Conservation (phyloP, 495 filamentous ascomycete species). For the Trichoderma virens region DNA sequence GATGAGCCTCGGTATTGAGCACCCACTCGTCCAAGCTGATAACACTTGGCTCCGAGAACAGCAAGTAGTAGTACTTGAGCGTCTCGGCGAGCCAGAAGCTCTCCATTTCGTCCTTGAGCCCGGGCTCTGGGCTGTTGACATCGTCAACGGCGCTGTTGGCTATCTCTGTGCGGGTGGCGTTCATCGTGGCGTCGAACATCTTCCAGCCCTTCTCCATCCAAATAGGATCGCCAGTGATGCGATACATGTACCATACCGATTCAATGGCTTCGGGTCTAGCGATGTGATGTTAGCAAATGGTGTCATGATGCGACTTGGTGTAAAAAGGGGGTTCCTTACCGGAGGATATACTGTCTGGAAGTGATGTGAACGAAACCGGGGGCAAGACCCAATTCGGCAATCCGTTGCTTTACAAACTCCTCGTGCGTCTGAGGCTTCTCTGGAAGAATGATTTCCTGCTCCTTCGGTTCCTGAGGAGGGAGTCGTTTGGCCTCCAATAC, state of each 20-base stretch:
- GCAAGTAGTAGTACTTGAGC: slow-evolving; percentile 87
- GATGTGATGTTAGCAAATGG: slow-evolving; percentile 16
- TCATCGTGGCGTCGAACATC: slow-evolving; percentile 74
- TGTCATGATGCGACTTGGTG: slow-evolving; percentile 9
- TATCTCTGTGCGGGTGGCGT: slow-evolving; percentile 54
- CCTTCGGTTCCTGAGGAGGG: slow-evolving; percentile 20
- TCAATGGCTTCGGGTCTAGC: slow-evolving; percentile 84
- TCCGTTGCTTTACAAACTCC: slow-evolving; percentile 52
- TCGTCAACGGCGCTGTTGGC: slow-evolving; percentile 71
- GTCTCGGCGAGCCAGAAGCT: slow-evolving; percentile 72
- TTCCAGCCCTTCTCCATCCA: slow-evolving; percentile 87
- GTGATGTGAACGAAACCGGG: slow-evolving; percentile 56
- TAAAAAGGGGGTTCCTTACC: slow-evolving; percentile 37
- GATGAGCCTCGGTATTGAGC: slow-evolving; percentile 57
- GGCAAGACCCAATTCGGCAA: slow-evolving; percentile 56
- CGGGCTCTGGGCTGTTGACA: slow-evolving; percentile 42
- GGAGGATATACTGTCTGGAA: slow-evolving; percentile 64
- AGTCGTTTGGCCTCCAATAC: slow-evolving; percentile 16
- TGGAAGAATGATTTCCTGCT: slow-evolving; percentile 13
- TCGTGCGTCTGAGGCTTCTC: slow-evolving; percentile 47
- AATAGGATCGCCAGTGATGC: slow-evolving; percentile 68
- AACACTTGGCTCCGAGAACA: slow-evolving; percentile 68
- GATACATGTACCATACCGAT: slow-evolving; percentile 93
- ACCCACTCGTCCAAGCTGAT: slow-evolving; percentile 81
- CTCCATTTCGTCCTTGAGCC: slow-evolving; percentile 45